A percentile compares a stretch with the other conserved stretches of the same genome.
These are phyloP conservation scores for Pyrenula aspistea DNA, from an alignment of 495 filamentous ascomycete genomes.

Conservation along the genomic window DNA sequence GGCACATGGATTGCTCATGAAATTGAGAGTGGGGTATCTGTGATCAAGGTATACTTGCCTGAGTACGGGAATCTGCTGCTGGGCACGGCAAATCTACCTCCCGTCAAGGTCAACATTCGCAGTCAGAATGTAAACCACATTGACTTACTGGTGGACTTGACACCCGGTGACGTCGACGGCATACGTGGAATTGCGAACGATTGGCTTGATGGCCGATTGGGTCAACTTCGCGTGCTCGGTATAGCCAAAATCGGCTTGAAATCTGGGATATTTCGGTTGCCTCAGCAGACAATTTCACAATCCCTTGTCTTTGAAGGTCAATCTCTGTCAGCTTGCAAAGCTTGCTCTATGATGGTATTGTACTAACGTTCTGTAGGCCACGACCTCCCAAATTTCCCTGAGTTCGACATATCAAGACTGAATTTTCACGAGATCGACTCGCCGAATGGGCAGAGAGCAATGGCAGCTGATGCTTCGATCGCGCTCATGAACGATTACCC, in stretches of 20 bases:
- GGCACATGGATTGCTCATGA: conserved; percentile 72
- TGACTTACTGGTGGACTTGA: conserved; percentile 65
- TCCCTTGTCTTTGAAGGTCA: conserved; percentile 71
- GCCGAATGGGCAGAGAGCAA: conserved; percentile 39
- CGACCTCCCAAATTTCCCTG: conserved; percentile 63
- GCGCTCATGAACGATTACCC: conserved; percentile 61
- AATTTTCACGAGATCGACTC: conserved; percentile 58
- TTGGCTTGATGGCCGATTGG: conserved; percentile 70
- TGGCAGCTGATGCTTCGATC: conserved; percentile 67
- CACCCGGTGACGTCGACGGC: conserved; percentile 63
- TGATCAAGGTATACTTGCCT: conserved; percentile 68
- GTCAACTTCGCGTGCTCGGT: conserved; percentile 53
- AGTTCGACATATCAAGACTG: conserved; percentile 63
- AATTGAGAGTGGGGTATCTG: conserved; percentile 55
- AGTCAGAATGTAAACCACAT: conserved; percentile 65
- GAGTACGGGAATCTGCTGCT: conserved; percentile 70
- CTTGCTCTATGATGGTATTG: conserved; percentile 27
- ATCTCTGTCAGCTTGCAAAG: conserved; percentile 34
- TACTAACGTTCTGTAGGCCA: conserved; percentile 24
- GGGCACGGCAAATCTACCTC: conserved; percentile 63
- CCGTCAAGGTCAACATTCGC: conserved; percentile 58
- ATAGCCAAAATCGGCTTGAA: conserved; percentile 57
- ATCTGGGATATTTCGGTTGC: conserved; percentile 66
- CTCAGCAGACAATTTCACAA: conserved; percentile 58
- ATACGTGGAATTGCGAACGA: conserved; percentile 74